These are phyloP conservation scores for Sanghuangporus sanghuang DNA, from an alignment of 1,284 basidiomycete species.

Conservation along the genomic window DNA sequence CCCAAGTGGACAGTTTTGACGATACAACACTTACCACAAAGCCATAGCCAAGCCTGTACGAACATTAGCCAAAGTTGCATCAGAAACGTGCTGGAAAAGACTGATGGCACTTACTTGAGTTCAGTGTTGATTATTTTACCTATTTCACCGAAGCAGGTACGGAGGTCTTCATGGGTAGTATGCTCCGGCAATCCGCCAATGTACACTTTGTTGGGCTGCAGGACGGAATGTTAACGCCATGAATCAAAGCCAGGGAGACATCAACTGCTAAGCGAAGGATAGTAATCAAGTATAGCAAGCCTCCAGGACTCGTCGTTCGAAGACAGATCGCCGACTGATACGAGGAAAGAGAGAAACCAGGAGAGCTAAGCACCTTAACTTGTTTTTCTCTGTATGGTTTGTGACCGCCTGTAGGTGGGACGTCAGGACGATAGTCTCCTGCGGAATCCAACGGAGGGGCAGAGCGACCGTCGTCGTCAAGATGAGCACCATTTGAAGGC, in stretches of 20 bases:
- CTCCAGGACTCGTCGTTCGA: conserved; percentile 17
- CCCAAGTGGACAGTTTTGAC: not conserved
- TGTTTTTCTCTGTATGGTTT: conserved; percentile 70
- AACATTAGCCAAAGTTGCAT: conserved; percentile 18
- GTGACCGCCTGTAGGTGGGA: conserved; percentile 29
- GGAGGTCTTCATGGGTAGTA: conserved; percentile 76
- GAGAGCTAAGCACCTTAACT: conserved; percentile 80
- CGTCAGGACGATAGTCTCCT: conserved; percentile 40
- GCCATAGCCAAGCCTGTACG: conserved; percentile 68
- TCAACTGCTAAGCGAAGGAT: not conserved
- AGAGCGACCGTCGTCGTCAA: conserved; percentile 22
- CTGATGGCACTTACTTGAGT: conserved; percentile 59
- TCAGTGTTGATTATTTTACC: conserved; percentile 73
- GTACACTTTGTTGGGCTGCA: conserved; percentile 85
- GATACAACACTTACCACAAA: conserved; percentile 60
- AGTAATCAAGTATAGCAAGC: conserved; percentile 19
- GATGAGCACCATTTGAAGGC: conserved; percentile 37
- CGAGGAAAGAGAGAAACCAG: conserved; percentile 38
- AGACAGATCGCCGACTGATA: conserved; percentile 21
- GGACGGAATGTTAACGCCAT: conserved; percentile 56
- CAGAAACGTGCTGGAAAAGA: conserved; percentile 15
- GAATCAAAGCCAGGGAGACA: conserved; percentile 29
- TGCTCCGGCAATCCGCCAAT: conserved; percentile 82
- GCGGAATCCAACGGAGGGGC: conserved; percentile 35
- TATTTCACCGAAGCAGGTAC: conserved; percentile 79